phyloP scores from a whole-genome alignment of 495 filamentous ascomycete species.

The Friedmanniomyces simplex region DNA sequence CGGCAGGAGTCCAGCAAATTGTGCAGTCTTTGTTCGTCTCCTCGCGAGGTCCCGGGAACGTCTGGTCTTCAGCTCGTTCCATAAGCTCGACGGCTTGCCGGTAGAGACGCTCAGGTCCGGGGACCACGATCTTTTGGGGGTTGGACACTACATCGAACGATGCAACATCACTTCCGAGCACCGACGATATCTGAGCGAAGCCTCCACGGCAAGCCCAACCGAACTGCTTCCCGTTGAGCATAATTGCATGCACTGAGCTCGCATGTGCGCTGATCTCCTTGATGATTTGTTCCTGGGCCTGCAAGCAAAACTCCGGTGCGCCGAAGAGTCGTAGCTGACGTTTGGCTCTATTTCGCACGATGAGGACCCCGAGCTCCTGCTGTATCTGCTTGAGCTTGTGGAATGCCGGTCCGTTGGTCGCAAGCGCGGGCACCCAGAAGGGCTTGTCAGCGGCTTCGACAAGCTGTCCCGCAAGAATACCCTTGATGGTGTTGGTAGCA shows the following conservation, averaged over 20 bases:
- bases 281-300: background rate
- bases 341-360: background rate
- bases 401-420: background rate
- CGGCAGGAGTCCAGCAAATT: constrained; percentile 34
- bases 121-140: background rate
- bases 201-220: constrained; percentile 35
- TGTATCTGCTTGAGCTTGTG: background rate
- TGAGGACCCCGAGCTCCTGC: background rate
- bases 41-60: background rate
- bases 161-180: constrained; percentile 29
- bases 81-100: background rate
- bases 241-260: constrained; percentile 13
- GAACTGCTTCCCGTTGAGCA: constrained; percentile 30
- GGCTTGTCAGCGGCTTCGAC: background rate
- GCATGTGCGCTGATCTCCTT: background rate
- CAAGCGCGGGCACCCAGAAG: background rate
- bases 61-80: background rate
- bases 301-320: background rate
- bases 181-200: constrained; percentile 26
- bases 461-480: background rate
- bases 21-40: constrained; percentile 24
- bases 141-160: background rate
- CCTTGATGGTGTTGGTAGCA: constrained; percentile 24
- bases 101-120: background rate
- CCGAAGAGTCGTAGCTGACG: background rate